These are phyloP conservation scores for Torrubiella hemipterigena DNA, from an alignment of 2,329 filamentous ascomycete genomes.

Conservation along the genomic window DNA sequence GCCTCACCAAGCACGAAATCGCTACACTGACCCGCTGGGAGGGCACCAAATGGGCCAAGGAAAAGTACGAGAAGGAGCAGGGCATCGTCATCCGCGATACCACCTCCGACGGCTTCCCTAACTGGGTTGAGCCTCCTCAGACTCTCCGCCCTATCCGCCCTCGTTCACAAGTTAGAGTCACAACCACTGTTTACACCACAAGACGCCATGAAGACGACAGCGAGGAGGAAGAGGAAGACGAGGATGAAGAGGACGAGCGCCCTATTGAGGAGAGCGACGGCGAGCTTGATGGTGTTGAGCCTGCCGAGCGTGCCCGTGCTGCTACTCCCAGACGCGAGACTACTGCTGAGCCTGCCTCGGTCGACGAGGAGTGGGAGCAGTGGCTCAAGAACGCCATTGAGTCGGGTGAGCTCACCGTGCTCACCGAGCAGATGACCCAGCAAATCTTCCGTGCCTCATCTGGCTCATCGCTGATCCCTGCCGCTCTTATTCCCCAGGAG, in stretches of 20 bases:
- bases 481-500: constrained; percentile 33
- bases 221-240: constrained; percentile 13
- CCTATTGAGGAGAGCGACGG: constrained; percentile 16
- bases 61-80: constrained; percentile 67
- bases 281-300: constrained; percentile 45
- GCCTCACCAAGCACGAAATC: constrained; percentile 59
- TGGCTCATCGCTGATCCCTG: constrained; percentile 14
- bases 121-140: constrained; percentile 41
- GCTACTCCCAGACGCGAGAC: constrained; percentile 51
- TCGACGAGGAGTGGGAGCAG: constrained; percentile 65
- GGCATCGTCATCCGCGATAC: constrained; percentile 59
- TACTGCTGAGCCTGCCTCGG: constrained; percentile 42
- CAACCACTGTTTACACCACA: neutral
- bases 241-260: constrained; percentile 19
- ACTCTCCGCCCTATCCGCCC: constrained; percentile 13
- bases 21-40: constrained; percentile 67
- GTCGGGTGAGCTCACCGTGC: constrained; percentile 40
- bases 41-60: constrained; percentile 72
- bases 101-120: constrained; percentile 53
- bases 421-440: constrained; percentile 29
- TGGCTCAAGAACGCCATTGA: constrained; percentile 62
- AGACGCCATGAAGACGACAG: constrained; percentile 7
- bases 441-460: constrained; percentile 19
- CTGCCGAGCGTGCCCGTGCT: constrained; percentile 54
- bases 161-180: constrained; percentile 2